phyloP scores from a whole-genome alignment of 345 rosid genomes.

The Sapria himalayana region DNA sequence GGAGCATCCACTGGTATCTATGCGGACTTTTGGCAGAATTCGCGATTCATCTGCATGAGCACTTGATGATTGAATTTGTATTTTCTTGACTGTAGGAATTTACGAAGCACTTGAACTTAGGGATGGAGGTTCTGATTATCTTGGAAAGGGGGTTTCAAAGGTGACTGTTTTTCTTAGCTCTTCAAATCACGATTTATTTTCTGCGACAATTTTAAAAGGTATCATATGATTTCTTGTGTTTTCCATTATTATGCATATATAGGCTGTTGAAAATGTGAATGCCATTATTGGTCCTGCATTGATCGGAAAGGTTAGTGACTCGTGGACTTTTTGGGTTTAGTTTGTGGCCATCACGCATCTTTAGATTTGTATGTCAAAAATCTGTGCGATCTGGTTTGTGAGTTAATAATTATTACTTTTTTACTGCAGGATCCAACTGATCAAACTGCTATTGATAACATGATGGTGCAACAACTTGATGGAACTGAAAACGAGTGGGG shows the following conservation, averaged over 20 bases:
- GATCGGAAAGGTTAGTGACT: constrained; percentile 51
- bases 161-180: constrained; percentile 10
- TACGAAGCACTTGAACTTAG: constrained; percentile 91
- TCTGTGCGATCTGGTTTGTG: no score
- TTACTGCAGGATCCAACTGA: constrained; percentile 57
- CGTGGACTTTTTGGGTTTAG: neutral
- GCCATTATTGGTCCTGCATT: constrained; percentile 63
- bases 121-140: constrained; percentile 92
- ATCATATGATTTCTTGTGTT: neutral
- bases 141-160: constrained; percentile 91
- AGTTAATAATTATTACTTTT: neutral
- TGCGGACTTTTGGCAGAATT: neutral
- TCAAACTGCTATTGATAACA: constrained; percentile 63
- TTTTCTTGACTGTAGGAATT: constrained; percentile 16
- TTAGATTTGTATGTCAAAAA: no score
- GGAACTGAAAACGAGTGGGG: constrained; percentile 99
- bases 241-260: neutral
- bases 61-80: neutral
- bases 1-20: constrained; percentile 90
- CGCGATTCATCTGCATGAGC: neutral
- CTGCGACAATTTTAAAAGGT: neutral
- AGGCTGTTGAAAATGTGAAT: constrained; percentile 83
- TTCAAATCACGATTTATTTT: neutral
- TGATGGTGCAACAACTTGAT: constrained; percentile 85
- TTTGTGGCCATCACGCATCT: no score